Percentiles rank a stretch among this genome's conserved stretches.
Evolutionary conservation across 176 grass and related monocot genomes (phyloP).

Genomic region (Musa itinerans): DNA sequence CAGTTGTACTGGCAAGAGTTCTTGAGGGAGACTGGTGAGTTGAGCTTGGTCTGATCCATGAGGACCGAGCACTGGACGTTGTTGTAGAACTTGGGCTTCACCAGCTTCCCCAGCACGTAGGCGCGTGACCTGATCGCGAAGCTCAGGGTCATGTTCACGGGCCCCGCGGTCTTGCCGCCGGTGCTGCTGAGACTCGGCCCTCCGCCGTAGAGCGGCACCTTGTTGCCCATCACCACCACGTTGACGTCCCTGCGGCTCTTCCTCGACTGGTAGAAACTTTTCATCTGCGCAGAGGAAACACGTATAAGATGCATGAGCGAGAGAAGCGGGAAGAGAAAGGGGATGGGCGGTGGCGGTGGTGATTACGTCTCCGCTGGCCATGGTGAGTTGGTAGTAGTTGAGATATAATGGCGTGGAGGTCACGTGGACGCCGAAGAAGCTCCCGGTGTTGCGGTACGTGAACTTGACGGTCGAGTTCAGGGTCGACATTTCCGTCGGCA

Average conservation of each 20-base stretch:
- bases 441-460: constrained; percentile 74
- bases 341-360: neutral
- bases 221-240: constrained; percentile 54
- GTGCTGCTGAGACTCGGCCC: constrained; percentile 47
- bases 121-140: constrained; percentile 50
- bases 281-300: constrained; percentile 28
- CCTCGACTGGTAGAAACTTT: constrained; percentile 77
- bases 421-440: constrained; percentile 89
- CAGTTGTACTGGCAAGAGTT: neutral
- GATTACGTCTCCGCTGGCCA: constrained; percentile 54
- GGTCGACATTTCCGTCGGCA: constrained; percentile 89
- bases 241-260: constrained; percentile 52
- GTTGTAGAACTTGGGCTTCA: constrained; percentile 60
- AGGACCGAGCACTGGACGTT: constrained; percentile 34
- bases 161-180: constrained; percentile 38
- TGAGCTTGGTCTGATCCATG: neutral
- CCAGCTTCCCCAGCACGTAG: constrained; percentile 74
- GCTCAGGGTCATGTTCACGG: constrained; percentile 33
- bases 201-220: constrained; percentile 80
- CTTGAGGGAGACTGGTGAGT: neutral
- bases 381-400: constrained; percentile 56
- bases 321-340: neutral
- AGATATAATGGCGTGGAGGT: constrained; percentile 41
- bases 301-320: neutral
- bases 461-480: constrained; percentile 70